Conservation (phyloP, 345 rosid genomes). For the Firmiana major region DNA sequence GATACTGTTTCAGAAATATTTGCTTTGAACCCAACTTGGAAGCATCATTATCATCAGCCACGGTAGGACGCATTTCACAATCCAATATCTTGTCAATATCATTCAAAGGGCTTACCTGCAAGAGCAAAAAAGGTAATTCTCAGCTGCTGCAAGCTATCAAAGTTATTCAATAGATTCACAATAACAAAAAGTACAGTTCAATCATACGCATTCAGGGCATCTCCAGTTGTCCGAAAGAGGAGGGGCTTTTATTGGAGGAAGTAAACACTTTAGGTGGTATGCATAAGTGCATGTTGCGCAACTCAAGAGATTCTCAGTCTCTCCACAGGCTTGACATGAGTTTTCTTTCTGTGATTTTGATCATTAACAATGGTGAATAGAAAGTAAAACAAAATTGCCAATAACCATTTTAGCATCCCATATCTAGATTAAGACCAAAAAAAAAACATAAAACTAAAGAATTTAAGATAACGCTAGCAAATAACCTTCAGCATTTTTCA, state of each 20-base stretch:
- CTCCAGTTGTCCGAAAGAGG: constrained; percentile 69
- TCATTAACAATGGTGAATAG: not conserved
- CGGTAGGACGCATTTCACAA: constrained; percentile 92
- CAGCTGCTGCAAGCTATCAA: constrained; percentile 15
- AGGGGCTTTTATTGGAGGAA: constrained; percentile 76
- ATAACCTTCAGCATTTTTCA: not conserved
- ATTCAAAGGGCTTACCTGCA: constrained; percentile 93
- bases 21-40: constrained; percentile 64
- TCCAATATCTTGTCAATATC: constrained; percentile 95
- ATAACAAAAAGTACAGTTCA: constrained; percentile 15
- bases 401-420: not conserved
- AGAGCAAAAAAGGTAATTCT: constrained; percentile 20
- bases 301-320: constrained; percentile 59
- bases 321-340: constrained; percentile 93
- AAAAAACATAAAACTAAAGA: not conserved
- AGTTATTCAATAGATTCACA: not conserved
- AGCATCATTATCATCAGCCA: constrained; percentile 58
- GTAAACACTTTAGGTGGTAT: constrained; percentile 78
- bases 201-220: constrained; percentile 91
- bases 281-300: constrained; percentile 87
- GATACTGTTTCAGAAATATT: constrained; percentile 89
- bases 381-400: not conserved
- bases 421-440: too few species aligned
- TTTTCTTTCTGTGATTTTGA: constrained; percentile 47
- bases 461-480: not conserved